Percentiles rank a stretch among this genome's conserved stretches.
These are phyloP conservation scores for Naganishia vishniacii DNA, from an alignment of 768 basidiomycete genomes.

Conservation along the genomic window DNA sequence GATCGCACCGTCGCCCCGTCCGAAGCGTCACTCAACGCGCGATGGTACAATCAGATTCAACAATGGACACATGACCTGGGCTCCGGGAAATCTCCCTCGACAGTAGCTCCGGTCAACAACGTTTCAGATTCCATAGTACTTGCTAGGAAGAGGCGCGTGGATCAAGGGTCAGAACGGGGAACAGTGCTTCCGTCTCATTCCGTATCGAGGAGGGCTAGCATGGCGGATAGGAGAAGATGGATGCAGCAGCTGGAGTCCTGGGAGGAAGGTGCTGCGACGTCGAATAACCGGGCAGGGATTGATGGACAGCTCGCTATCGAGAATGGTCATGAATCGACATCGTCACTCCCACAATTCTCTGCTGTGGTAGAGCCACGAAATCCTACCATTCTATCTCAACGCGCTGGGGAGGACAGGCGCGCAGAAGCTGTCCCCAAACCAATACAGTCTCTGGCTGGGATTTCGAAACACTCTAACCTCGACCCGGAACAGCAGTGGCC, in stretches of 20 bases:
- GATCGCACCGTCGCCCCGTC: constrained; percentile 17
- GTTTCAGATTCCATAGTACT: not conserved
- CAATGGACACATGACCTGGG: constrained; percentile 13
- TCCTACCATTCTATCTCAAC: too few relatives aligned
- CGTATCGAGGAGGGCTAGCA: constrained; percentile 6
- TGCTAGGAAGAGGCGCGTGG: not conserved
- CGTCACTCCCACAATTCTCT: too few relatives aligned
- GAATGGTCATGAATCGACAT: too few relatives aligned
- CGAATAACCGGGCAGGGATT: not conserved
- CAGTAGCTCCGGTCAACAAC: not conserved
- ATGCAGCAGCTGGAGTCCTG: not conserved
- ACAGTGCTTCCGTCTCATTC: constrained; percentile 1
- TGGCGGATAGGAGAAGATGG: not conserved
- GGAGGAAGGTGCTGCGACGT: not conserved
- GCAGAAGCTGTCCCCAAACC: too few relatives aligned
- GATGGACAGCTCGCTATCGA: too few relatives aligned
- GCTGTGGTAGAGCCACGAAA: too few relatives aligned
- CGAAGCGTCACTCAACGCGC: constrained; percentile 19
- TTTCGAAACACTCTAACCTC: too few relatives aligned
- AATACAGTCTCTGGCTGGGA: too few relatives aligned
- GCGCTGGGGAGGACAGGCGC: too few relatives aligned
- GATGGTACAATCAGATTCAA: constrained; percentile 23
- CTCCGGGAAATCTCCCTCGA: not conserved
- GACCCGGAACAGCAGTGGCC: too few relatives aligned
- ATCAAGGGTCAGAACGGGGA: not conserved